Percentiles rank a stretch among this genome's conserved stretches.
Evolutionary conservation across 1,284 basidiomycete species (phyloP).

Genomic region (Microbotryum saponariae): DNA sequence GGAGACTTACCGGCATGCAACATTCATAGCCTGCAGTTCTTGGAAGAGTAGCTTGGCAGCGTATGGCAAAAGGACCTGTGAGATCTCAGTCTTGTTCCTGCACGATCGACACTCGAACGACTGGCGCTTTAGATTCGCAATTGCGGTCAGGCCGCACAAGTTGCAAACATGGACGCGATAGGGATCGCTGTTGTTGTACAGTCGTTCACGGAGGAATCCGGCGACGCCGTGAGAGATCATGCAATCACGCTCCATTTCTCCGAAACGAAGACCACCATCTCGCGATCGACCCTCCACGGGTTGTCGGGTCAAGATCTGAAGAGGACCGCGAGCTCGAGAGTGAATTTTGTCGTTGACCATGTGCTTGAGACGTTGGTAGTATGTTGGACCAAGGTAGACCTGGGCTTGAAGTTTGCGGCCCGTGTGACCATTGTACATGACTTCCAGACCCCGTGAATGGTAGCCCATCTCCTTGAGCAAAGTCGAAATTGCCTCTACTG

Average conservation of each 20-base stretch:
- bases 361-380: conserved; percentile 98
- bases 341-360: conserved; percentile 99
- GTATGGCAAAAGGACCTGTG: conserved; percentile 43
- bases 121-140: conserved; percentile 70
- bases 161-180: conserved; percentile 84
- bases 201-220: conserved; percentile 59
- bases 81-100: conserved; percentile 80
- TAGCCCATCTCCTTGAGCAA: conserved; percentile 77
- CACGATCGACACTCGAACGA: conserved; percentile 69
- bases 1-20: conserved; percentile 46
- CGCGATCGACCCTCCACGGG: conserved; percentile 98
- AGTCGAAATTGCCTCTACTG: conserved; percentile 86
- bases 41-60: conserved; percentile 69
- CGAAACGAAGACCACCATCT: conserved; percentile 97
- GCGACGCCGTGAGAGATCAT: conserved; percentile 99
- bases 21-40: conserved; percentile 88
- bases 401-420: conserved; percentile 95
- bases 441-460: conserved; percentile 87
- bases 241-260: conserved; percentile 98
- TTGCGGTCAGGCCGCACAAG: conserved; percentile 90
- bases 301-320: conserved; percentile 95
- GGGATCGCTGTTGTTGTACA: conserved; percentile 60
- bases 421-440: conserved; percentile 99
- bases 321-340: conserved; percentile 90
- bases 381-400: conserved; percentile 96